A percentile compares a stretch with the other conserved stretches of the same genome.
Evolutionary conservation across 345 rosid genomes (phyloP).

Genomic region (Odontarrhena argentea): DNA sequence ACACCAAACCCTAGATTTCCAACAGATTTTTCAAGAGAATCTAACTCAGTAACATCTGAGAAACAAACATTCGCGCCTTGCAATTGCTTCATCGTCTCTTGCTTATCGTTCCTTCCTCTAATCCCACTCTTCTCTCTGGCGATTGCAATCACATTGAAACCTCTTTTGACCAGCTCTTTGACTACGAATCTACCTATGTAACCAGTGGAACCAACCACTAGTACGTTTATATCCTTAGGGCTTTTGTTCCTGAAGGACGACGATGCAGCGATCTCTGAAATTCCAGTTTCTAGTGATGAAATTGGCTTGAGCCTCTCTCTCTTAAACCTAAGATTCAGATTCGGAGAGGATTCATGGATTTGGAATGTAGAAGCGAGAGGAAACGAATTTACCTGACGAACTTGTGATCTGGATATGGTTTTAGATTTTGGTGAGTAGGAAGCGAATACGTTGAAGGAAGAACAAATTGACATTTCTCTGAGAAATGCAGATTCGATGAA

Average conservation of each 20-base stretch:
- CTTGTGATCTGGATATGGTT: slow-evolving; percentile 45
- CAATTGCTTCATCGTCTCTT: slow-evolving; percentile 61
- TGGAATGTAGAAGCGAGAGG: slow-evolving; percentile 35
- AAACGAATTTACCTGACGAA: slow-evolving; percentile 61
- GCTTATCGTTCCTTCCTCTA: slow-evolving; percentile 63
- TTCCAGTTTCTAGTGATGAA: slow-evolving; percentile 47
- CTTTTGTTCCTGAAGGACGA: slow-evolving; percentile 64
- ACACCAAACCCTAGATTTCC: slow-evolving; percentile 49
- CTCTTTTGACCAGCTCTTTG: slow-evolving; percentile 69
- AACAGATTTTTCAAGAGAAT: slow-evolving; percentile 54
- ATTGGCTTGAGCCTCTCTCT: slow-evolving; percentile 44
- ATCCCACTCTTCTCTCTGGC: slow-evolving; percentile 89
- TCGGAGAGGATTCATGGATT: slow-evolving; percentile 26
- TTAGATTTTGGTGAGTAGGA: slow-evolving; percentile 41
- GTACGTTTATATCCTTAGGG: slow-evolving; percentile 63
- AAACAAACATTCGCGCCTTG: slow-evolving; percentile 75
- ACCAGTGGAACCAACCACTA: slow-evolving; percentile 92
- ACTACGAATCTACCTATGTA: slow-evolving; percentile 92
- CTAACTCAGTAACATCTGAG: slow-evolving; percentile 77
- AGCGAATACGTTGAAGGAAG: slow-evolving; percentile 49
- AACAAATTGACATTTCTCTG: slow-evolving; percentile 49
- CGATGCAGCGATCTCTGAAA: slow-evolving; percentile 36
- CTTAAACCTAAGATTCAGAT: slow-evolving; percentile 38
- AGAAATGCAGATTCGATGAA: slow-evolving; percentile 13
- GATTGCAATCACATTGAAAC: slow-evolving; percentile 78